Evolutionary conservation across 305 asterid species (phyloP), one percentile per base, ranked within the genome.

Genomic region (Euphrasia arctica): DNA sequence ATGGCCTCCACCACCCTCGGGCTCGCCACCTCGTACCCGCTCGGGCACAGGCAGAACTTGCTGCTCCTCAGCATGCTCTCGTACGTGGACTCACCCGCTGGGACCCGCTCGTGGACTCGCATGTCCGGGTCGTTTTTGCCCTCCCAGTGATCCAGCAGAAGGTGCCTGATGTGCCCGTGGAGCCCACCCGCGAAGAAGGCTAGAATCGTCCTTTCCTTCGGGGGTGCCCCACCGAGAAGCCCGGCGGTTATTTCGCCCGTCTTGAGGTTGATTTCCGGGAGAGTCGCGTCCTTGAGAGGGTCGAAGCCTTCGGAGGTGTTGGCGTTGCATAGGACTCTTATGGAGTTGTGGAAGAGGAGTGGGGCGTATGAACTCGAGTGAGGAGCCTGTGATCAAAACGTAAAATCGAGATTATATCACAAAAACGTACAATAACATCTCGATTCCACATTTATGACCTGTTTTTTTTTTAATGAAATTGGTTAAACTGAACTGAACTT

Each of bases 281-380:
- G 48, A 0, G 96, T 54, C 9, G 75, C 92, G 28, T 89, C 96
- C 69, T 89, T 89, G 5, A 72, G 70, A 10, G 95, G 95, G 64
- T 84, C 83, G 72, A 86, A 89, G 34, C 96, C 95, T 70, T 89
- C 96, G 0, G 92, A 89, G 1, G 83, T 89, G 59, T 89, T 89
- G 48, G 95, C 96, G 63, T 89, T 89, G 82, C 95, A 89, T 11
- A 89, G 51, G 3, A 84, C 96, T 75, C 96, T 69, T n/a, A 89
- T 86, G 61, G 96, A 89, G 64, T 71, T 89, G 55, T 84, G 83
- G 84, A 75, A 86, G 10, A 86, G 34, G 9, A 72, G 72, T 36
- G 96, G 96, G 13, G 65, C 90, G 36, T 75, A 83, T 0, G 86
- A 57, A 6, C 85, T 84, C 29, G 95, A 15, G 65, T 68, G 42